A percentile compares a stretch with the other conserved stretches of the same genome.
These are phyloP conservation scores for Pterulicium gracile DNA, from an alignment of 1,284 basidiomycete genomes.

Conservation along the genomic window DNA sequence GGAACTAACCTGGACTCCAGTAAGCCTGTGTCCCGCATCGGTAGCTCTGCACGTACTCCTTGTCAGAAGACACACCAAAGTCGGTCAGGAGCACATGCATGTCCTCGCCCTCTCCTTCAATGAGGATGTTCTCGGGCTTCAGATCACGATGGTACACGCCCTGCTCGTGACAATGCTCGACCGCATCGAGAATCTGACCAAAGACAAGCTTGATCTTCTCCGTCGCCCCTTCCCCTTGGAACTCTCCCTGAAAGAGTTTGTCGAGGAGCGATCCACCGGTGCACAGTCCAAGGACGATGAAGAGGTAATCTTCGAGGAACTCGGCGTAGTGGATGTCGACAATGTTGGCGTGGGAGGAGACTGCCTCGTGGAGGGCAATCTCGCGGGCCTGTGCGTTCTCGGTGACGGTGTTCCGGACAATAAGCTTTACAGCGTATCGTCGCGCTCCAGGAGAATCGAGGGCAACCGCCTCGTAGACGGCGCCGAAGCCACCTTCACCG, in stretches of 20 bases:
- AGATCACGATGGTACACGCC: not conserved
- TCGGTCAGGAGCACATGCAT: not conserved
- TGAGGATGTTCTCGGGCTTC: not conserved
- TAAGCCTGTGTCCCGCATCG: not conserved
- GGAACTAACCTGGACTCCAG: not conserved
- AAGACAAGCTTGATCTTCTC: not conserved
- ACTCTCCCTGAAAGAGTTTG: not conserved
- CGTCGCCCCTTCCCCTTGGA: not conserved
- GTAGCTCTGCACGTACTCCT: not conserved
- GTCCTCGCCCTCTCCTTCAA: not conserved
- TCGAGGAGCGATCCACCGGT: not conserved
- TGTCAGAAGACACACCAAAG: not conserved
- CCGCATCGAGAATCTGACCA: not conserved
- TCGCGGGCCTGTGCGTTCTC: too few relatives aligned
- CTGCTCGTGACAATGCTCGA: not conserved
- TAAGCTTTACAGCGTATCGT: not conserved
- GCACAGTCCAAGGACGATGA: not conserved
- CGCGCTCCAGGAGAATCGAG: too few relatives aligned
- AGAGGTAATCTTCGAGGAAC: not conserved
- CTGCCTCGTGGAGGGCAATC: not conserved
- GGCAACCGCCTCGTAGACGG: not conserved
- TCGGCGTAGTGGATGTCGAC: not conserved
- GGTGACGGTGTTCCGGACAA: too few relatives aligned
- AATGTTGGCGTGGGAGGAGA: not conserved
- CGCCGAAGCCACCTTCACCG: not conserved